Percentiles rank a stretch among this genome's conserved stretches.
Conservation (phyloP, 805 yeast species). For the Suhomyces tanzawaensis region DNA sequence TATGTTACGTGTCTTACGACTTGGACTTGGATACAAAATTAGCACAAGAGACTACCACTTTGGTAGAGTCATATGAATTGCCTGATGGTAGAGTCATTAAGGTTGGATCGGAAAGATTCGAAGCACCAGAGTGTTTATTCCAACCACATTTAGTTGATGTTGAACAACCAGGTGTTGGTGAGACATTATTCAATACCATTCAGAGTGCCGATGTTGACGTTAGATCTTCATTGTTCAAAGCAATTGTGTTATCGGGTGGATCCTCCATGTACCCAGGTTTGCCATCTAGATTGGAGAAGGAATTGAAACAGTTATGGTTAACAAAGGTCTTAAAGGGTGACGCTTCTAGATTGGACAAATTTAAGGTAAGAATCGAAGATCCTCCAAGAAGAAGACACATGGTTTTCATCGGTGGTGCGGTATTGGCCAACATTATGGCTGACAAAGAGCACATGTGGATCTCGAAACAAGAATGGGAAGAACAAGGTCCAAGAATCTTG, state of each 20-base stretch:
- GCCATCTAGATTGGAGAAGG: conserved; percentile 93
- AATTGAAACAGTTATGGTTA: conserved; percentile 93
- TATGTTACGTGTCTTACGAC: conserved; percentile 94
- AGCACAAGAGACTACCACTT: conserved; percentile 91
- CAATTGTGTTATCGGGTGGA: conserved; percentile 95
- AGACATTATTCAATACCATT: conserved; percentile 79
- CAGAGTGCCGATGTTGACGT: conserved; percentile 95
- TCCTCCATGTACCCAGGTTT: conserved; percentile 98
- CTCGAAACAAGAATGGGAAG: conserved; percentile 95
- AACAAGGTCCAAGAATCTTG: conserved; percentile 84
- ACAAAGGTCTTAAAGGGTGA: conserved; percentile 85
- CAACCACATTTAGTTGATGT: conserved; percentile 94
- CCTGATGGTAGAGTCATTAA: conserved; percentile 96
- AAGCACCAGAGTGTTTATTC: conserved; percentile 95
- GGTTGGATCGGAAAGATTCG: conserved; percentile 93
- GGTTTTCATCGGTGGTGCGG: conserved; percentile 99
- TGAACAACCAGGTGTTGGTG: conserved; percentile 97
- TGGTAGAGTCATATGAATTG: conserved; percentile 86
- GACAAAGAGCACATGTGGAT: conserved; percentile 99
- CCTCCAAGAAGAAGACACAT: conserved; percentile 98
- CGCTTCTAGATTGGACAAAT: conserved; percentile 80
- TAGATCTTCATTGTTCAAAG: conserved; percentile 82
- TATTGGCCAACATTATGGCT: conserved; percentile 95
- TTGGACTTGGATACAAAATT: conserved; percentile 83
- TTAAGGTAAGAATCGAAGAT: conserved; percentile 95